Conservation (phyloP, 225 moss, liverwort and hornwort species). For the Neckera pumila region DNA sequence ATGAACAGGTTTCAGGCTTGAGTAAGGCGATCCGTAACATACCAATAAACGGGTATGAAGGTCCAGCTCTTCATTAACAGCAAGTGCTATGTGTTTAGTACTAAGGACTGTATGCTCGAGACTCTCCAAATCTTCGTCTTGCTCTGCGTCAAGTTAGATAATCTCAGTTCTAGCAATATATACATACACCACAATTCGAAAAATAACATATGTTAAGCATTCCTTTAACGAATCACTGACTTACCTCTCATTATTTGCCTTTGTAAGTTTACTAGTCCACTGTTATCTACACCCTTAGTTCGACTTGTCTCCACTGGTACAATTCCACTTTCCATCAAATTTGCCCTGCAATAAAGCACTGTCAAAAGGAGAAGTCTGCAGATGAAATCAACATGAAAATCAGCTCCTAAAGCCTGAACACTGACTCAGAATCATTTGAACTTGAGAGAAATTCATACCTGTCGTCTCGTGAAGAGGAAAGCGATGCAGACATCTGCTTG, state of each 20-base stretch:
- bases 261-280: conserved; percentile 75
- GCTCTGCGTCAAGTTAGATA: conserved; percentile 34
- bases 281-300: conserved; percentile 67
- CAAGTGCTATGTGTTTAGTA: conserved; percentile 90
- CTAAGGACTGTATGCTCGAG: conserved; percentile 85
- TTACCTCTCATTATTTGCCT: conserved; percentile 51
- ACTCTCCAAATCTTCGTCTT: conserved; percentile 83
- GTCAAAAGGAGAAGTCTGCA: background rate
- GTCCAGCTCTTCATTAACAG: conserved; percentile 94
- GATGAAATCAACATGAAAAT: background rate
- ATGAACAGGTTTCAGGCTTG: background rate
- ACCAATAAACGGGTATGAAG: conserved; percentile 86
- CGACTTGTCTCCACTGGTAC: conserved; percentile 67
- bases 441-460: conserved; percentile 17
- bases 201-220: background rate
- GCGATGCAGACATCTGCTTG: conserved; percentile 63
- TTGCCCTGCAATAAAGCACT: conserved; percentile 21
- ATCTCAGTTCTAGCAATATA: background rate
- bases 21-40: background rate
- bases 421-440: background rate
- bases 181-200: background rate
- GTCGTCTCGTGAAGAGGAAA: conserved; percentile 52
- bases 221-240: background rate
- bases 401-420: background rate
- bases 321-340: conserved; percentile 46